phyloP scores from a whole-genome alignment of 805 yeast genomes.

The Candida maltosa region DNA sequence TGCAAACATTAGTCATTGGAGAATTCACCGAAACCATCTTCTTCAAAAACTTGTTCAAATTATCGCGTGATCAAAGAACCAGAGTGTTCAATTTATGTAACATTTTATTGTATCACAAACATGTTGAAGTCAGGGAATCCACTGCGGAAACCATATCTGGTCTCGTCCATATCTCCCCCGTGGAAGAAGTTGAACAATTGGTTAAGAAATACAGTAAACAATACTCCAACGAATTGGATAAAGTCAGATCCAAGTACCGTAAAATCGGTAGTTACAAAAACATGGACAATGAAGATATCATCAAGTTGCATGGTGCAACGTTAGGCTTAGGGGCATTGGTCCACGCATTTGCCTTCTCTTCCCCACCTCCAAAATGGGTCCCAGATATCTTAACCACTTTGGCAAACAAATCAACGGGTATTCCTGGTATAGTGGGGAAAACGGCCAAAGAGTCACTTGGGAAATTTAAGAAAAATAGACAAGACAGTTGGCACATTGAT shows the following conservation, averaged over 20 bases:
- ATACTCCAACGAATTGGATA: constrained; percentile 28
- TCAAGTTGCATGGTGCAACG: constrained; percentile 75
- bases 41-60: constrained; percentile 59
- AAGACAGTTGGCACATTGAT: constrained; percentile 96
- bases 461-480: constrained; percentile 84
- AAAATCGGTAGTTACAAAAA: constrained; percentile 30
- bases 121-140: constrained; percentile 70
- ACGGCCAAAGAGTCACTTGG: constrained; percentile 80
- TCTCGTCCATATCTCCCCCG: constrained; percentile 64
- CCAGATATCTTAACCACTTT: constrained; percentile 68
- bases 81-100: constrained; percentile 51
- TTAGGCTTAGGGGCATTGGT: constrained; percentile 86
- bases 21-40: constrained; percentile 69
- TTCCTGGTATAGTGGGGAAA: constrained; percentile 76
- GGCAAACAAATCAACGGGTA: constrained; percentile 67
- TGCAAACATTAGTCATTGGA: constrained; percentile 64
- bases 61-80: constrained; percentile 46
- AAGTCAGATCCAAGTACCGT: constrained; percentile 42
- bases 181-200: constrained; percentile 39
- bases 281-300: constrained; percentile 37
- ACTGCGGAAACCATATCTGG: constrained; percentile 78
- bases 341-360: constrained; percentile 82
- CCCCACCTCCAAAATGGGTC: constrained; percentile 92
- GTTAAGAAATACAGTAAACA: constrained; percentile 36
- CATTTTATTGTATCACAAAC: constrained; percentile 54